These are phyloP conservation scores for Rhodotorula sp. DNA, from an alignment of 1,284 basidiomycete species.

Conservation along the genomic window DNA sequence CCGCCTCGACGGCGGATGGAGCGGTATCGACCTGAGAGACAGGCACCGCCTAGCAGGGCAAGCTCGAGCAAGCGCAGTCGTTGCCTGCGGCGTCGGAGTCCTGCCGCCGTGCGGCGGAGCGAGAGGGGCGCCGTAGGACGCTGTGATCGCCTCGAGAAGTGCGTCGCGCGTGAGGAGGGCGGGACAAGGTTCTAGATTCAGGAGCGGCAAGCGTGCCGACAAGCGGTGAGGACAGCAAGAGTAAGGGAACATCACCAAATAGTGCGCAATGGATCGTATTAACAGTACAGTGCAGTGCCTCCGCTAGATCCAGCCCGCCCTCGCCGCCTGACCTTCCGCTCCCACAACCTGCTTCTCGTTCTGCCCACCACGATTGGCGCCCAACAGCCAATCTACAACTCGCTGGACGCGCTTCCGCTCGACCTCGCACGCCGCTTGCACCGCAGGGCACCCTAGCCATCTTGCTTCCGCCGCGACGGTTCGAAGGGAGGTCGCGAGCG, in stretches of 20 bases:
- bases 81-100: no score
- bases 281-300: not conserved
- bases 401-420: not conserved
- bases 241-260: no score
- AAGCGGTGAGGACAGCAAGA: no score
- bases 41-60: no score
- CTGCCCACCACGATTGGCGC: not conserved
- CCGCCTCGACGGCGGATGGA: no score
- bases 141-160: not conserved
- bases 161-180: not conserved
- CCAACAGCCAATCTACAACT: not conserved
- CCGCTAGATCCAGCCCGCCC: conserved; percentile 2
- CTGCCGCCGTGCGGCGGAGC: no score
- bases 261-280: not conserved
- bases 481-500: conserved; percentile 5
- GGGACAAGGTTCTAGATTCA: conserved; percentile 1
- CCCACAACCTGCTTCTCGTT: conserved; percentile 2
- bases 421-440: not conserved
- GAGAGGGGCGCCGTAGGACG: no score
- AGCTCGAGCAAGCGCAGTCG: no score
- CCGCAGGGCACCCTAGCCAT: conserved; percentile 6
- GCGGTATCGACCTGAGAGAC: no score
- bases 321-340: not conserved
- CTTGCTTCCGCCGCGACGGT: conserved; percentile 12
- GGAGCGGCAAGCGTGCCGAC: not conserved